These are phyloP conservation scores for Euphorbia corollata DNA, from an alignment of 441 rosid species.

Conservation along the genomic window DNA sequence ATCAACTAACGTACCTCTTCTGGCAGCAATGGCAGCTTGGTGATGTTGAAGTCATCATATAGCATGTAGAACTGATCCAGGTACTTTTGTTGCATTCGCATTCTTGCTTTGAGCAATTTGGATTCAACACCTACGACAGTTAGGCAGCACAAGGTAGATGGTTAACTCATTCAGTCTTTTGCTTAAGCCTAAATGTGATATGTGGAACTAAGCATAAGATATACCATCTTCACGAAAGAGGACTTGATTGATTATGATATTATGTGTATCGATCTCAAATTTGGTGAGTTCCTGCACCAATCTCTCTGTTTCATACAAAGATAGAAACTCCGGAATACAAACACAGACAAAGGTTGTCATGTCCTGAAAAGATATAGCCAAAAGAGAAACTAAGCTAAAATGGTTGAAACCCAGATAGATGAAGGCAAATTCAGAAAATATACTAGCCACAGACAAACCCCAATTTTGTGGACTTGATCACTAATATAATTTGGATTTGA, in stretches of 20 bases:
- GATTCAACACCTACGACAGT: constrained; percentile 60
- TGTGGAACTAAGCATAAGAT: neutral
- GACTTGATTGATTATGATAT: constrained; percentile 95
- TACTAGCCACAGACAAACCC: neutral
- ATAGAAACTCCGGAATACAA: constrained; percentile 97
- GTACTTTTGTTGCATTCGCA: constrained; percentile 96
- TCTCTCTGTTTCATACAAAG: constrained; percentile 96
- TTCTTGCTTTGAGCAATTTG: constrained; percentile 85
- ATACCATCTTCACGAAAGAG: constrained; percentile 80
- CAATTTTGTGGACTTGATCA: neutral
- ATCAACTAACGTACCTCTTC: constrained; percentile 58
- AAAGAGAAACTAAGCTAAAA: constrained; percentile 5
- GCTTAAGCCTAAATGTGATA: constrained; percentile 8
- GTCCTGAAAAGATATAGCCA: constrained; percentile 42
- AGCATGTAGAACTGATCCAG: constrained; percentile 96
- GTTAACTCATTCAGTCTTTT: constrained; percentile 16
- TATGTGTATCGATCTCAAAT: constrained; percentile 94
- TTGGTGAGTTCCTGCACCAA: constrained; percentile 97
- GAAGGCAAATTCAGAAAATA: neutral
- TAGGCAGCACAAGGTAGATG: constrained; percentile 1
- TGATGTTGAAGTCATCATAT: constrained; percentile 93
- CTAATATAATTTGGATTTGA: neutral
- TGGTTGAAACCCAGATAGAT: neutral
- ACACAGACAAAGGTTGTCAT: constrained; percentile 93
- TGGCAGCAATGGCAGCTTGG: constrained; percentile 89